Base-by-base conservation (phyloP, 805 yeast species). In the Cyberlindnera veronae region DNA sequence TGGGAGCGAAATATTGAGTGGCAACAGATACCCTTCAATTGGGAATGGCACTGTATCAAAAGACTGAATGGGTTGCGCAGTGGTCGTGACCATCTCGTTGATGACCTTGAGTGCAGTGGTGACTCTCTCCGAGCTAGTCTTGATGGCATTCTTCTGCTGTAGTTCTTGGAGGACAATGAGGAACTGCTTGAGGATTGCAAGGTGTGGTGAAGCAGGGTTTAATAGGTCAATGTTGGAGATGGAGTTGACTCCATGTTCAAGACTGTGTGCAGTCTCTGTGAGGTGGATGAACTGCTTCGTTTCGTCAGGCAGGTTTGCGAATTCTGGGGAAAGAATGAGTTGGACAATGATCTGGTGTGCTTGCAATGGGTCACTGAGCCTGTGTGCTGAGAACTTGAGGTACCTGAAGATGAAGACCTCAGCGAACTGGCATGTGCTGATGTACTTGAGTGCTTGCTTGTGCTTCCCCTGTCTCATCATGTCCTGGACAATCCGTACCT, bases 241-340 rank as follows among this genome's bases (percentile, higher is more conserved):
- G 2, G 52, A 35, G 8, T n/a, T 20, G 6, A 48, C 11, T 3
- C 54, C 53, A 36, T 32, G 28, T 16, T 44, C 32, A 6, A 51
- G 29, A 13, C 44, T 37, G 26, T 41, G 44, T 1, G 44, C 36
- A 6, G 40, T 12, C 29, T 51, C 54, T n/a, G 34, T 30, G 14
- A 51, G 29, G 19, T 33, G n/a, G 9, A 51, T 13, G 21, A 35
- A 43, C 4, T 34, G 18, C 23, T 23, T 30, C 1, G 46, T 32
- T 3, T 45, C 45, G n/a, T 36, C 9, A 10, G 35, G 20, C 4
- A 38, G 5, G 6, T n/a, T 12, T 3, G 26, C 12, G 11, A 30
- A 27, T 11, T 23, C 29, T 3, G 18, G 24, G 18, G 30, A 16
- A 11, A 18, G 13, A 13, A 41, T 10, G 16, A 39, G 10, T 14